Evolutionary conservation across 139 green algal species (phyloP).

Genomic region (Zygnema circumcarinatum): DNA sequence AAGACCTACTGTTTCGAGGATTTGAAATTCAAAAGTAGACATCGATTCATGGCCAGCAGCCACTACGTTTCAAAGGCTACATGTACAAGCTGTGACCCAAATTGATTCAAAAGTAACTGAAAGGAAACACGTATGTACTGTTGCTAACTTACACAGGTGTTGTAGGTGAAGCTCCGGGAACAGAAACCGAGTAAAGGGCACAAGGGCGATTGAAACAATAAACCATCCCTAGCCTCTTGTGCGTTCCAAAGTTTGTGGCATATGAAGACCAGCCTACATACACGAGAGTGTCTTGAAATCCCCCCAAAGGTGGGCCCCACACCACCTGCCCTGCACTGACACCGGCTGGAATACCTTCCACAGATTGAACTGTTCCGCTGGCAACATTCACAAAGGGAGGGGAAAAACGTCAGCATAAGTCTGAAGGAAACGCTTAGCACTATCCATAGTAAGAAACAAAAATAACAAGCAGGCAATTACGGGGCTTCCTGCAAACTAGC

Average conservation of each 20-base stretch:
- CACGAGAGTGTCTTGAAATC: conserved; percentile 16
- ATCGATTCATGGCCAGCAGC: too few relatives aligned
- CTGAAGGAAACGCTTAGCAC: too few relatives aligned
- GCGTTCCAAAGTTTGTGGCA: conserved; percentile 69
- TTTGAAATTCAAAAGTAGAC: too few relatives aligned
- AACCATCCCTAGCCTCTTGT: conserved; percentile 78
- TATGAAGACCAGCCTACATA: conserved; percentile 80
- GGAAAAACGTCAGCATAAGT: too few relatives aligned
- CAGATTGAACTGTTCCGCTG: conserved; percentile 40
- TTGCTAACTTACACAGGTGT: conserved; percentile 1
- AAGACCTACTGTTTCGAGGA: too few relatives aligned
- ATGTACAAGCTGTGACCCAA: too few relatives aligned
- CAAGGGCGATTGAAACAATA: conserved; percentile 90
- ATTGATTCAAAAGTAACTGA: too few relatives aligned
- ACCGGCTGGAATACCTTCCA: conserved; percentile 62
- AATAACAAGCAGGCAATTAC: too few relatives aligned
- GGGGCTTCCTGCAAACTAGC: too few relatives aligned
- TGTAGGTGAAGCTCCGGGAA: not conserved
- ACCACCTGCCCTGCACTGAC: conserved; percentile 74
- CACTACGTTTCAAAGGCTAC: too few relatives aligned
- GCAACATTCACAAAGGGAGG: conserved; percentile 55
- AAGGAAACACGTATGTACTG: too few relatives aligned
- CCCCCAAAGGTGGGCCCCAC: conserved; percentile 67
- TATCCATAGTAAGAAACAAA: too few relatives aligned
- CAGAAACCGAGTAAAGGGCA: conserved; percentile 30